Evolutionary conservation across 345 rosid species (phyloP), one percentile per base, ranked within the genome.

Genomic region (Pistacia integerrima): DNA sequence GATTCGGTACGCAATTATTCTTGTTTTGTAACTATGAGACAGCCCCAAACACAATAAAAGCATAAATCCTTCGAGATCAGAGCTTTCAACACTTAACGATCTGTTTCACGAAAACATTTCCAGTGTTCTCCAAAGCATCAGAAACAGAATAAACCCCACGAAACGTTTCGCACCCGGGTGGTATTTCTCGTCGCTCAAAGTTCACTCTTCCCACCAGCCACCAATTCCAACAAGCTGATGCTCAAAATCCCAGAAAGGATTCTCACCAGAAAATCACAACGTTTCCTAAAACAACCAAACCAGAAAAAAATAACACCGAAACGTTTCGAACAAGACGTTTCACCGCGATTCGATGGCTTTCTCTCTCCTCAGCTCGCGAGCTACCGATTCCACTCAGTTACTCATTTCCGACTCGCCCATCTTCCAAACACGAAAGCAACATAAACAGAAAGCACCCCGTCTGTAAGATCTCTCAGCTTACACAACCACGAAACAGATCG

Each of bases 51-150:
- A 86, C 91, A 85, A 83, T 84, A 85, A 54, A 87, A 79, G 73
- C 77, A 51, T 69, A 86, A 80, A 86, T 81, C 85, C 84, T 82
- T 85, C 78, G 84, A 91, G 91, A 91, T 90, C 89, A 88, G 91
- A 87, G 88, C 90, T 85, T 84, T 61, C 65, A 77, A 79, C 76
- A 79, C 85, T 88, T 48, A 83, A 84, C 86, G 84, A 89, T 91
- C 90, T 83, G 79, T 71, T 70, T 78, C 78, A 67, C 78, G 51
- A 30, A 64, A 74, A 78, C 62, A 55, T 49, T 64, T 51, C 63
- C 22, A 64, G 22, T 11, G 30, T 46, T 48, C 65, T 38, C 41
- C 36, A 69, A 46, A 49, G 72, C 76, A 74, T 62, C 33, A 69
- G 33, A 68, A 63, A 52, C 13, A 48, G 14, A 22, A 35, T 10